A percentile compares a stretch with the other conserved stretches of the same genome.
These are phyloP conservation scores for Suillus weaverae DNA, from an alignment of 768 basidiomycete species.

Conservation along the genomic window DNA sequence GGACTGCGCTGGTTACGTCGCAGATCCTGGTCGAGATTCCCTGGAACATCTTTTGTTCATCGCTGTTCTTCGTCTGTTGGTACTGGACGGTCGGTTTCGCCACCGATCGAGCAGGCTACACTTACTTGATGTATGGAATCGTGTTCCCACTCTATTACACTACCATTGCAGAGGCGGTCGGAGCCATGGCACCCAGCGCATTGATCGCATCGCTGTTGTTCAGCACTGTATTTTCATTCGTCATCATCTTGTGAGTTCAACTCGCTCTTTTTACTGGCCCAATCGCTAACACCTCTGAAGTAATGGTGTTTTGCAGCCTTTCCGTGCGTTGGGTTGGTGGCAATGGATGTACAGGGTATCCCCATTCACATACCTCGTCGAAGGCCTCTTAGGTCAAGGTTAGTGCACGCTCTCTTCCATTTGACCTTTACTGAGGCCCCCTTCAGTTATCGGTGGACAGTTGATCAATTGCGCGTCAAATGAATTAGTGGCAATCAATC, in stretches of 20 bases:
- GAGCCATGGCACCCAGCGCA: conserved; percentile 41
- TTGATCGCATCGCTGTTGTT: conserved; percentile 42
- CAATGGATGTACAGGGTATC: conserved; percentile 43
- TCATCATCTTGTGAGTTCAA: conserved; percentile 41
- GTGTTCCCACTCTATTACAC: conserved; percentile 45
- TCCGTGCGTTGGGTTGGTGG: conserved; percentile 34
- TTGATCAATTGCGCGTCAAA: conserved; percentile 46
- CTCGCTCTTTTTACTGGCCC: not conserved
- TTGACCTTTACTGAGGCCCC: conserved; percentile 1
- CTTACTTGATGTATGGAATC: conserved; percentile 39
- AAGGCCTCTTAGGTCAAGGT: conserved; percentile 38
- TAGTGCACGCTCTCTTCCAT: not conserved
- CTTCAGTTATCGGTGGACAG: conserved; percentile 42
- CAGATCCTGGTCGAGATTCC: conserved; percentile 49
- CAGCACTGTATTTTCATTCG: conserved; percentile 39
- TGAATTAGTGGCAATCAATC: conserved; percentile 55
- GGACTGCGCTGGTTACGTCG: conserved; percentile 57
- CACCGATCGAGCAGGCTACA: conserved; percentile 38
- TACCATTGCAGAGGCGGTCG: conserved; percentile 43
- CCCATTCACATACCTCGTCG: conserved; percentile 53
- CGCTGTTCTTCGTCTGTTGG: conserved; percentile 49
- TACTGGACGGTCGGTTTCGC: conserved; percentile 47
- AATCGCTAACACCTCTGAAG: conserved; percentile 20
- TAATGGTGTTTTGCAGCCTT: conserved; percentile 50
- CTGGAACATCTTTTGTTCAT: conserved; percentile 41